These are phyloP conservation scores for Arachnomyces sp. DNA, from an alignment of 2,329 filamentous ascomycete species.

Conservation along the genomic window DNA sequence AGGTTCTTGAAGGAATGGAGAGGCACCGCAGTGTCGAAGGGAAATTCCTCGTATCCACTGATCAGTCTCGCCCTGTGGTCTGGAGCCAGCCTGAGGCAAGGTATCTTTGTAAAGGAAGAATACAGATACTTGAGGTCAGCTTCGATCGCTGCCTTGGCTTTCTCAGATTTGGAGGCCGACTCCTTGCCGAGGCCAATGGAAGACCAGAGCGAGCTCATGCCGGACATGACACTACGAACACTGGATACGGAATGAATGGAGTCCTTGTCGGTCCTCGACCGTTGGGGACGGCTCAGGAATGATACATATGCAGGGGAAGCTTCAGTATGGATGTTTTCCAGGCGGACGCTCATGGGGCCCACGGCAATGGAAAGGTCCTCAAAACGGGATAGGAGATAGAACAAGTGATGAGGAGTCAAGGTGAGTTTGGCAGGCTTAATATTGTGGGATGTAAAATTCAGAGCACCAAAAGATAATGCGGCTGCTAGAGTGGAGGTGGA, in stretches of 20 bases:
- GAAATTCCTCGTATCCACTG: constrained; percentile 91
- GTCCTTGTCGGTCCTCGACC: constrained; percentile 73
- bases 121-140: constrained; percentile 92
- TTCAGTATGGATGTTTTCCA: constrained; percentile 89
- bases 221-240: constrained; percentile 93
- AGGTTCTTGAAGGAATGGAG: constrained; percentile 97
- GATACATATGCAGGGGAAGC: constrained; percentile 85
- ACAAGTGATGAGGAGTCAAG: constrained; percentile 90
- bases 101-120: constrained; percentile 97
- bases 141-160: constrained; percentile 76
- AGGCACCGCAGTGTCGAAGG: constrained; percentile 93
- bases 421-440: constrained; percentile 87
- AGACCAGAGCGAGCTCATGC: constrained; percentile 89
- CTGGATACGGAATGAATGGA: constrained; percentile 95
- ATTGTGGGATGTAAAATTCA: constrained; percentile 75
- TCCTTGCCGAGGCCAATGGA: constrained; percentile 76
- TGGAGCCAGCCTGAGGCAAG: constrained; percentile 79
- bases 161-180: constrained; percentile 73
- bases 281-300: constrained; percentile 76
- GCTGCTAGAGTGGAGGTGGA: constrained; percentile 67
- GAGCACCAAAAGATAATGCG: constrained; percentile 74
- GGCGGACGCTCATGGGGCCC: constrained; percentile 88
- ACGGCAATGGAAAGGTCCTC: constrained; percentile 86
- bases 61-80: constrained; percentile 88
- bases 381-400: constrained; percentile 90